These are phyloP conservation scores for Russula ochroleuca DNA, from an alignment of 768 basidiomycete genomes.

Conservation along the genomic window DNA sequence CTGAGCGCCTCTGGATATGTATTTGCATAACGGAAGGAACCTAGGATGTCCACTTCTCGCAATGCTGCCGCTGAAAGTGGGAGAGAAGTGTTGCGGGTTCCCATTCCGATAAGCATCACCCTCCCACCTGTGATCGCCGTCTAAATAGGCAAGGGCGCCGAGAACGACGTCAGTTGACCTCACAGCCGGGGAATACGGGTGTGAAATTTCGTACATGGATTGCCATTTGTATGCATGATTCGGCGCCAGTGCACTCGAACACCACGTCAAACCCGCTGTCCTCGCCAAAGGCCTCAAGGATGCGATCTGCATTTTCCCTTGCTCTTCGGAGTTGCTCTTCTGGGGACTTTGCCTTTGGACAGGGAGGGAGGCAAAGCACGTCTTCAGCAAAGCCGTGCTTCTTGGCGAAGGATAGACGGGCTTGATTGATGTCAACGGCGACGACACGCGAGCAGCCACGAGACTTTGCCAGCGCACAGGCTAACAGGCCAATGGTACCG, in stretches of 20 bases:
- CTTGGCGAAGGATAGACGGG: slow-evolving; percentile 75
- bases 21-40: slow-evolving; percentile 87
- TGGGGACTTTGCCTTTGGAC: slow-evolving; percentile 44
- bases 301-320: slow-evolving; percentile 50
- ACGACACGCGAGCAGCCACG: slow-evolving; percentile 68
- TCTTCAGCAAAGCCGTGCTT: slow-evolving; percentile 70
- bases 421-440: slow-evolving; percentile 81
- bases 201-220: slow-evolving; percentile 64
- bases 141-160: slow-evolving; percentile 38
- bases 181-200: slow-evolving; percentile 19
- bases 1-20: slow-evolving; percentile 85
- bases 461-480: slow-evolving; percentile 71
- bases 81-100: slow-evolving; percentile 71
- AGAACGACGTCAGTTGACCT: slow-evolving; percentile 20
- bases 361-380: slow-evolving; percentile 58
- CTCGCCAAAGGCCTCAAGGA: slow-evolving; percentile 52
- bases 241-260: slow-evolving; percentile 94
- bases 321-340: slow-evolving; percentile 57
- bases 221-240: slow-evolving; percentile 86
- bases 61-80: slow-evolving; percentile 81
- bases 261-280: slow-evolving; percentile 87
- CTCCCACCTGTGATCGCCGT: slow-evolving; percentile 80
- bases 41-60: slow-evolving; percentile 89
- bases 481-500: slow-evolving; percentile 90
- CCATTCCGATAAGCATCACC: slow-evolving; percentile 96